Evolutionary conservation across 176 grass and related monocot species (phyloP).

Genomic region (Microstegium vimineum): DNA sequence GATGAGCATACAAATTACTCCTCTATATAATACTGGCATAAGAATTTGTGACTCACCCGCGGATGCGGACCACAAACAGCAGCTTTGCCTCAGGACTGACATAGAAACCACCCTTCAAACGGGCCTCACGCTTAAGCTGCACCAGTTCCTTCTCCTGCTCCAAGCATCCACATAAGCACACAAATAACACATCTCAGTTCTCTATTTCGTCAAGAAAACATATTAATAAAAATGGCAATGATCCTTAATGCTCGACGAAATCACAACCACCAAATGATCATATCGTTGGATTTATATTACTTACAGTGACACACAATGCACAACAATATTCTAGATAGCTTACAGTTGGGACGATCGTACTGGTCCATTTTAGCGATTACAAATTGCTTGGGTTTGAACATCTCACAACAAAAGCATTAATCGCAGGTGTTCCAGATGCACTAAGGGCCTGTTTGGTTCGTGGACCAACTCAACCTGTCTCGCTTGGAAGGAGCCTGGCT

Average conservation of each 20-base stretch:
- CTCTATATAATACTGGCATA: not conserved
- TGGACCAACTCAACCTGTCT: no score
- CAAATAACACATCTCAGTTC: not conserved
- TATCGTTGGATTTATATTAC: not conserved
- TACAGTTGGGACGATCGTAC: no score
- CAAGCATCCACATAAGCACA: not conserved
- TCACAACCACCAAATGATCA: no score
- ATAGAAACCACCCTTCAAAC: slow-evolving; percentile 96
- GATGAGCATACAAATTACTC: not conserved
- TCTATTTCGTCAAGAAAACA: not conserved
- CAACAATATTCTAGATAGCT: not conserved
- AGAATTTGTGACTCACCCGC: slow-evolving; percentile 44
- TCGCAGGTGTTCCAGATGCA: no score
- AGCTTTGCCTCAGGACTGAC: slow-evolving; percentile 82
- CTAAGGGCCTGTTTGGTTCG: no score
- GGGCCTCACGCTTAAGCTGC: slow-evolving; percentile 87
- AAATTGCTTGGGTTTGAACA: not conserved
- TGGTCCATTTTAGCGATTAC: no score
- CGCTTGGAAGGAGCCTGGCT: no score
- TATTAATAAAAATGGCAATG: not conserved
- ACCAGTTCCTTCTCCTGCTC: slow-evolving; percentile 85
- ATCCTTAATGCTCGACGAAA: not conserved
- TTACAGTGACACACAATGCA: not conserved
- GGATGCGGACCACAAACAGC: slow-evolving; percentile 80
- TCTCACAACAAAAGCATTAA: not conserved